Evolutionary conservation across 1,284 basidiomycete species (phyloP).

Genomic region (Leccinum fallax): DNA sequence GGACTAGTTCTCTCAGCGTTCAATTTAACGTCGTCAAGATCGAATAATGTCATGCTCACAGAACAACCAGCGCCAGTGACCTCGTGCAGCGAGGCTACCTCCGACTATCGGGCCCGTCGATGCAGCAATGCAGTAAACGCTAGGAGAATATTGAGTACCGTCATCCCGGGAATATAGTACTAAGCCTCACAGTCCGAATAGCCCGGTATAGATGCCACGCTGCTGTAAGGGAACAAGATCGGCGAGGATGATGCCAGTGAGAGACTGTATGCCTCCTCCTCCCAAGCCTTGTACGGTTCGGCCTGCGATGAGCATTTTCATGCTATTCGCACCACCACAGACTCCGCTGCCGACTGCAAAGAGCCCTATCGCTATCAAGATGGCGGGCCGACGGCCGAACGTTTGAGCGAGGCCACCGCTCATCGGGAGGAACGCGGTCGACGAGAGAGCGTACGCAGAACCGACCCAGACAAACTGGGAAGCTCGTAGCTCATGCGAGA

Average conservation of each 20-base stretch:
- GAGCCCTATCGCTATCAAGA: constrained; percentile 46
- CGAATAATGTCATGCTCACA: constrained; percentile 5
- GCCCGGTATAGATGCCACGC: not conserved
- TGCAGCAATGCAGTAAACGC: constrained; percentile 4
- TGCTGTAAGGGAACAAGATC: not conserved
- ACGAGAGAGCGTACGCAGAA: constrained; percentile 38
- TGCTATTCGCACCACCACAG: not conserved
- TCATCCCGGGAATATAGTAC: not conserved
- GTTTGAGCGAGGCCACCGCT: constrained; percentile 32
- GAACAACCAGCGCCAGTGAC: constrained; percentile 22
- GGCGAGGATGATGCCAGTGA: not conserved
- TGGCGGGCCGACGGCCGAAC: constrained; percentile 42
- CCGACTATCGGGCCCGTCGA: constrained; percentile 17
- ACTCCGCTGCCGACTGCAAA: constrained; percentile 21
- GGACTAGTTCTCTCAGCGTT: constrained; percentile 8
- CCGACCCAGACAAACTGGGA: constrained; percentile 40
- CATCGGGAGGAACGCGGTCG: constrained; percentile 37
- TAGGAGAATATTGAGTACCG: not conserved
- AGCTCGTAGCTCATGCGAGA: constrained; percentile 34
- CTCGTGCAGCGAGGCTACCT: constrained; percentile 14
- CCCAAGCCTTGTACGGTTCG: not conserved
- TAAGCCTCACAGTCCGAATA: not conserved
- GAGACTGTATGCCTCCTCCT: not conserved
- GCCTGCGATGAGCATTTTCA: not conserved
- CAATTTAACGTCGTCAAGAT: not conserved